Percentiles rank a stretch among this genome's conserved stretches.
Evolutionary conservation across 768 basidiomycete genomes (phyloP).

Genomic region (Cystofilobasidium macerans): DNA sequence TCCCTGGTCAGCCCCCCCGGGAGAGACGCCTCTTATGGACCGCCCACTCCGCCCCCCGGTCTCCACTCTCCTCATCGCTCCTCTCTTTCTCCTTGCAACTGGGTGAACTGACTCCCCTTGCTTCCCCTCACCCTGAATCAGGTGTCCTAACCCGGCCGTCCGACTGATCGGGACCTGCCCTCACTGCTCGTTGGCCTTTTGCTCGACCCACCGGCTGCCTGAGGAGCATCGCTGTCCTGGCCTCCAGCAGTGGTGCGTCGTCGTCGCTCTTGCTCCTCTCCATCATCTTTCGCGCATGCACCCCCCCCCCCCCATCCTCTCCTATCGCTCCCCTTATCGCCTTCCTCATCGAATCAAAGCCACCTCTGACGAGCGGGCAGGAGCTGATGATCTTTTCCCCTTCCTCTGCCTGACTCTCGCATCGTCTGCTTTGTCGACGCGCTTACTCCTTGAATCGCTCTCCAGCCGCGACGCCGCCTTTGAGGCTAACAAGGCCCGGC

Average conservation of each 20-base stretch:
- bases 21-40: too few relatives aligned
- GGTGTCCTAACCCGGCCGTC: slow-evolving; percentile 24
- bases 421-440: too few relatives aligned
- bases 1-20: too few relatives aligned
- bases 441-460: too few relatives aligned
- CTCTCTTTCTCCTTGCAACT: not conserved
- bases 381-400: too few relatives aligned
- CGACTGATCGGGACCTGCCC: slow-evolving; percentile 23
- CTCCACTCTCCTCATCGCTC: not conserved
- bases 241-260: slow-evolving; percentile 20
- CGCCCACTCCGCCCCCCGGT: not conserved
- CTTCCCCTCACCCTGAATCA: not conserved
- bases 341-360: too few relatives aligned
- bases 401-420: not conserved
- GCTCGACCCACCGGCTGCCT: slow-evolving; percentile 22
- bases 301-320: not conserved
- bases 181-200: slow-evolving; percentile 19
- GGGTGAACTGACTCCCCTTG: not conserved
- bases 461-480: slow-evolving; percentile 26
- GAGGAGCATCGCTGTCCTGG: slow-evolving; percentile 20
- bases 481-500: slow-evolving; percentile 25
- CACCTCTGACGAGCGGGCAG: too few relatives aligned
- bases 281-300: not conserved
- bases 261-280: not conserved
- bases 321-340: too few relatives aligned